A percentile compares a stretch with the other conserved stretches of the same genome.
Evolutionary conservation across 345 rosid genomes (phyloP).

Genomic region (Adansonia digitata): DNA sequence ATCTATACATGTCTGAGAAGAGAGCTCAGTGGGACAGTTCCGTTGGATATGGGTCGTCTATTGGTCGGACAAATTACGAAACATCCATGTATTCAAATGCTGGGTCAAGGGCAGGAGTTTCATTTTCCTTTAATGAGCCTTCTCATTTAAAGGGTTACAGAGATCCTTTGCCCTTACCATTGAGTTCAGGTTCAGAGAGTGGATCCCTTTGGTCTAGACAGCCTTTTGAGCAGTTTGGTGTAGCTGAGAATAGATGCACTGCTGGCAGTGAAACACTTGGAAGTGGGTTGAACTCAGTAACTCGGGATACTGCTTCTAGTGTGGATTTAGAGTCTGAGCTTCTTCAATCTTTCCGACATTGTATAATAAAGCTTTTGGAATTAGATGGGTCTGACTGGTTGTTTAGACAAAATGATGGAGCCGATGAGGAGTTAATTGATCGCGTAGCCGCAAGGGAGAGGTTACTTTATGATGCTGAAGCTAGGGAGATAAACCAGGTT

Average conservation of each 20-base stretch:
- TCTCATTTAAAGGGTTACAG: constrained; percentile 51
- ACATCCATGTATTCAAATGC: constrained; percentile 44
- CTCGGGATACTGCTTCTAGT: constrained; percentile 36
- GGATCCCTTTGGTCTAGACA: constrained; percentile 94
- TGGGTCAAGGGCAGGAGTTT: constrained; percentile 45
- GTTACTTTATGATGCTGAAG: constrained; percentile 66
- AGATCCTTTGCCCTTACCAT: constrained; percentile 36
- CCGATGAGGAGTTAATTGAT: constrained; percentile 87
- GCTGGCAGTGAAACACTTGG: constrained; percentile 47
- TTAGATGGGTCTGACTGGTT: constrained; percentile 97
- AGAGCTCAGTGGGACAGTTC: constrained; percentile 51
- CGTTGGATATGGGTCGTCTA: constrained; percentile 46
- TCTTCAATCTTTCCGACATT: constrained; percentile 73
- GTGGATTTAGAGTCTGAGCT: constrained; percentile 70
- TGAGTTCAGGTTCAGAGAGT: constrained; percentile 36
- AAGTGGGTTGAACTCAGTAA: constrained; percentile 34
- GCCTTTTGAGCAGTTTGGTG: constrained; percentile 95
- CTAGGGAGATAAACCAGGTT: constrained; percentile 47
- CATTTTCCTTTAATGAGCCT: constrained; percentile 41
- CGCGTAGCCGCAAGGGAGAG: constrained; percentile 86
- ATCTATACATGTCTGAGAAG: constrained; percentile 44
- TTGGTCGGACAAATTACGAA: constrained; percentile 45
- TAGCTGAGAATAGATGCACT: constrained; percentile 48
- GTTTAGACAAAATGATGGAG: constrained; percentile 78
- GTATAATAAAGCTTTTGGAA: constrained; percentile 68